These are phyloP conservation scores for Hygrocybe punicea DNA, from an alignment of 768 basidiomycete genomes.

Conservation along the genomic window DNA sequence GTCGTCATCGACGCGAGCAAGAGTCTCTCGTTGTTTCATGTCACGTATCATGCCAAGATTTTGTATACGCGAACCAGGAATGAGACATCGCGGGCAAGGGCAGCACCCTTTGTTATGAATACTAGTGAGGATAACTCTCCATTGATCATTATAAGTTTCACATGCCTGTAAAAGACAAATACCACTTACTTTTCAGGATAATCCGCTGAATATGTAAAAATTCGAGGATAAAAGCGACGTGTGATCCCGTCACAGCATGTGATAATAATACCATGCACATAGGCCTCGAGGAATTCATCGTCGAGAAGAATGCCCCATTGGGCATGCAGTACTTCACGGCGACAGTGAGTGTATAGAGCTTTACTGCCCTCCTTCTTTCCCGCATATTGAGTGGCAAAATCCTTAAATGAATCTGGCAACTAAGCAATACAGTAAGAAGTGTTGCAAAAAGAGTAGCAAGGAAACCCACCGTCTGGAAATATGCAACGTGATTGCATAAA, in stretches of 20 bases:
- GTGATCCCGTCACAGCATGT: slow-evolving; percentile 29
- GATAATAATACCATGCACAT: slow-evolving; percentile 31
- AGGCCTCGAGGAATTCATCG: slow-evolving; percentile 32
- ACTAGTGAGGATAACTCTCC: no score
- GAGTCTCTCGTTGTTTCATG: no score
- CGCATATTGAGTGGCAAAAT: not conserved
- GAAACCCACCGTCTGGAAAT: no score
- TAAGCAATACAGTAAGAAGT: not conserved
- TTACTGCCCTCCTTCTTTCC: not conserved
- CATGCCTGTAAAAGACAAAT: not conserved
- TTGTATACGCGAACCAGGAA: no score
- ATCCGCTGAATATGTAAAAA: slow-evolving; percentile 38
- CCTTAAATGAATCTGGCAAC: not conserved
- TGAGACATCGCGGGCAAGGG: no score
- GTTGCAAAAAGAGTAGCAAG: no score
- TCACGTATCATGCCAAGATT: no score
- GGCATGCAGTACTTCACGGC: no score
- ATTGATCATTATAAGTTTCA: not conserved
- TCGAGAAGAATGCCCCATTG: no score
- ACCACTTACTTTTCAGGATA: slow-evolving; percentile 41
- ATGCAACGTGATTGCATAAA: no score
- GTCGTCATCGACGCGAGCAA: slow-evolving; percentile 13
- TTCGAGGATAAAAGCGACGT: slow-evolving; percentile 32
- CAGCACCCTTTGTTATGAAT: no score
- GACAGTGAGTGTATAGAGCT: no score